Conservation (phyloP, 78 protist species). For the Creolimax fragrantissima region DNA sequence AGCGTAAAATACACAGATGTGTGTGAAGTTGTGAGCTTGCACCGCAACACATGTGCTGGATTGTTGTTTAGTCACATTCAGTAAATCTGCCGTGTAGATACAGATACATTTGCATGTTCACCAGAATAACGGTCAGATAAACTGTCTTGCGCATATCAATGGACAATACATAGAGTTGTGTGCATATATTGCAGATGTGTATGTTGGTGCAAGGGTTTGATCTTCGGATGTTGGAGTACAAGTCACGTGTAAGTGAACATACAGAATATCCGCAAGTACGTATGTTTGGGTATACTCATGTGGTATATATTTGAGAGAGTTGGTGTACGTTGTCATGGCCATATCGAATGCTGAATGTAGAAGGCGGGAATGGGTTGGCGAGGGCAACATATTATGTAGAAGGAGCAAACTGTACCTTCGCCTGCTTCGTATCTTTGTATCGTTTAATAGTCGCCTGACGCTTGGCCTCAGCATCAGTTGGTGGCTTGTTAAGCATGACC, state of each 20-base stretch:
- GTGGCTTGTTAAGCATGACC: not conserved
- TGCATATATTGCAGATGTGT: no score
- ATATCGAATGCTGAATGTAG: not conserved
- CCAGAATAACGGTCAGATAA: not conserved
- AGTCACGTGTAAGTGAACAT: no score
- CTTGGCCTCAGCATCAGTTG: not conserved
- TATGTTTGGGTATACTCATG: not conserved
- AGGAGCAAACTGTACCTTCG: not conserved
- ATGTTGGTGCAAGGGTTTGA: no score
- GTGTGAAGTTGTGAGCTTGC: no score
- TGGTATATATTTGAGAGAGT: not conserved
- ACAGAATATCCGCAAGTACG: not conserved
- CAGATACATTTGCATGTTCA: not conserved
- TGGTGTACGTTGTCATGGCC: not conserved
- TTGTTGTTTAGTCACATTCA: not conserved
- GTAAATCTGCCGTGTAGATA: not conserved
- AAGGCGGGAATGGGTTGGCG: no score
- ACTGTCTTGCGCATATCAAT: not conserved
- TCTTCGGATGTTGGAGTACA: no score
- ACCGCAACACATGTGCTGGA: not conserved
- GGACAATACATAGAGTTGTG: not conserved
- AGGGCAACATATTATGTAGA: not conserved
- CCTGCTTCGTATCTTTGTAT: not conserved
- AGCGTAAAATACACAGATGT: not conserved
- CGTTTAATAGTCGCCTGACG: not conserved